A percentile compares a stretch with the other conserved stretches of the same genome.
phyloP scores from a whole-genome alignment of 1,284 basidiomycete genomes.

The Trametes versicolor region DNA sequence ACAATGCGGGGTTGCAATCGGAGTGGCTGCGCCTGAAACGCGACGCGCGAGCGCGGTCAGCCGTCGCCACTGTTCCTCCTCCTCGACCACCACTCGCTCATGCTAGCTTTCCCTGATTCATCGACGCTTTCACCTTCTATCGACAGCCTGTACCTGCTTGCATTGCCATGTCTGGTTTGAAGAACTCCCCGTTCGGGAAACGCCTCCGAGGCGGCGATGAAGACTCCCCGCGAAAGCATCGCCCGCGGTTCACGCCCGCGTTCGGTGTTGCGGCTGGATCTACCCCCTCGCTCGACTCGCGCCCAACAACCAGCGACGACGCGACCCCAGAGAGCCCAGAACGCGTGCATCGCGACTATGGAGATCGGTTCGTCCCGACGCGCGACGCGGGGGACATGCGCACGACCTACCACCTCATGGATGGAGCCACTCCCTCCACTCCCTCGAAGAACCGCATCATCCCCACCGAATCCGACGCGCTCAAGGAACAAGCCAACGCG shows the following conservation, averaged over 20 bases:
- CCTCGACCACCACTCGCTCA: slow-evolving; percentile 36
- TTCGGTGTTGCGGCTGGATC: slow-evolving; percentile 57
- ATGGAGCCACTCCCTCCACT: slow-evolving; percentile 71
- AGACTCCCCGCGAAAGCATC: slow-evolving; percentile 59
- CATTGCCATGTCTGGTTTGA: slow-evolving; percentile 70
- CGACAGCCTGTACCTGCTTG: slow-evolving; percentile 21
- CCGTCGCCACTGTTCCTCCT: slow-evolving; percentile 25
- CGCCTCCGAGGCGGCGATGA: slow-evolving; percentile 72
- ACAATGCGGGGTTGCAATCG: neutral
- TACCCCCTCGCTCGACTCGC: slow-evolving; percentile 65
- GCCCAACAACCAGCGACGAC: slow-evolving; percentile 63
- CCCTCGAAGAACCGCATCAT: slow-evolving; percentile 77
- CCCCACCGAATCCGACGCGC: slow-evolving; percentile 80
- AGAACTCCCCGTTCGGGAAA: slow-evolving; percentile 84
- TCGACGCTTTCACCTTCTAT: slow-evolving; percentile 27
- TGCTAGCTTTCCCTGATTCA: slow-evolving; percentile 41
- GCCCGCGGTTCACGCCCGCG: slow-evolving; percentile 63
- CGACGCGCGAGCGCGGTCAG: slow-evolving; percentile 38
- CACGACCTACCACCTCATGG: slow-evolving; percentile 80
- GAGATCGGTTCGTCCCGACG: slow-evolving; percentile 81
- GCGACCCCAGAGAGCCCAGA: slow-evolving; percentile 66
- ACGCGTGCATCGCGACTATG: slow-evolving; percentile 62
- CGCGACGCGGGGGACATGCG: slow-evolving; percentile 78
- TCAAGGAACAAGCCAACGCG: slow-evolving; percentile 84
- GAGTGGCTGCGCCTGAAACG: slow-evolving; percentile 36